These are phyloP conservation scores for Cenococcum geophilum DNA, from an alignment of 495 filamentous ascomycete species.

Conservation along the genomic window DNA sequence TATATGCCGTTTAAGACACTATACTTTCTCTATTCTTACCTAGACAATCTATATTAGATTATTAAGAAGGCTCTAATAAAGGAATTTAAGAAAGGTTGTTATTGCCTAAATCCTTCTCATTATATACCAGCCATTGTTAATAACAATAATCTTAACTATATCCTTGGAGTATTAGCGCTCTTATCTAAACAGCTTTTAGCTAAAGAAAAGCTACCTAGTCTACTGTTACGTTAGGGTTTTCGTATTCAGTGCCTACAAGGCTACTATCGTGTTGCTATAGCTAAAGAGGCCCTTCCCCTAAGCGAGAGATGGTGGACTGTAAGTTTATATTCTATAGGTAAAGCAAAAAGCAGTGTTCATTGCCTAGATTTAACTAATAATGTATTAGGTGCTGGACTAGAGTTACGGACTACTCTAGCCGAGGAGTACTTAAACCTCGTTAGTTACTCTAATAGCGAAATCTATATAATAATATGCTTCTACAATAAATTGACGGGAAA, in stretches of 20 bases:
- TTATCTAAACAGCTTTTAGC: neutral
- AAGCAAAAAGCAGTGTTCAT: neutral
- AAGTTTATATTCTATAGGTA: neutral
- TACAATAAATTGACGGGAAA: neutral
- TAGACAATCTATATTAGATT: neutral
- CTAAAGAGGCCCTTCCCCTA: neutral
- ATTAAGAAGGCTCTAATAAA: neutral
- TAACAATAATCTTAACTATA: neutral
- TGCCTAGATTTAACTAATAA: neutral
- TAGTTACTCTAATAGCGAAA: neutral
- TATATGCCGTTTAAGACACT: neutral
- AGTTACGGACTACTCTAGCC: neutral
- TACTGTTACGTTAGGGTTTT: neutral
- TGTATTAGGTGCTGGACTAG: neutral
- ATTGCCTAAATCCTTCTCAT: neutral
- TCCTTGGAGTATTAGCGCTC: neutral
- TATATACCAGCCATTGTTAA: neutral
- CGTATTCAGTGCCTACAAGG: neutral
- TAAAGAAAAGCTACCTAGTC: neutral
- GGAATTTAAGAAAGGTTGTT: neutral
- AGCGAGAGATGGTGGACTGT: neutral
- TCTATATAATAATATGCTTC: neutral
- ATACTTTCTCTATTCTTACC: neutral
- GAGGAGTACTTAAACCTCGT: neutral
- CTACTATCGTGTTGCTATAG: neutral